Conservation (phyloP, 2,329 filamentous ascomycete genomes). For the Colletotrichum sp. region DNA sequence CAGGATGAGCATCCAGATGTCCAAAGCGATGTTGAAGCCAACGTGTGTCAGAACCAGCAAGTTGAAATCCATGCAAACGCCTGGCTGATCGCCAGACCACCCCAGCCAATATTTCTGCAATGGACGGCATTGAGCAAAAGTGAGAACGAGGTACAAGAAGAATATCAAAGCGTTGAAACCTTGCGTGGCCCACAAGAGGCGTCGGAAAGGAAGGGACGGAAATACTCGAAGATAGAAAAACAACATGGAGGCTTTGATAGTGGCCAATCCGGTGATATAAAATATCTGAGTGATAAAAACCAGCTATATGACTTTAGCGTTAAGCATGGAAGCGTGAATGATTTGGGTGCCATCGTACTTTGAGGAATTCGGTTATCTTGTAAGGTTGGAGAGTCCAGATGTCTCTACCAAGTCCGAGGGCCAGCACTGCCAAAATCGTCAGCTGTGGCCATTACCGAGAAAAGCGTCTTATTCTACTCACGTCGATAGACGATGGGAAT, state of each 20-base stretch:
- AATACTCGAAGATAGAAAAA: conserved; percentile 33
- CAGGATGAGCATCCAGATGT: conserved; percentile 33
- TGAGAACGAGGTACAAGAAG: conserved; percentile 31
- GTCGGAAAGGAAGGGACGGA: conserved; percentile 19
- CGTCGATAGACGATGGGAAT: neutral
- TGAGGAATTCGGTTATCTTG: neutral
- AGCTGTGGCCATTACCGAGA: rapidly evolving
- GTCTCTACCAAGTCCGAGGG: neutral
- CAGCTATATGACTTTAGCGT: neutral
- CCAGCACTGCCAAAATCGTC: neutral
- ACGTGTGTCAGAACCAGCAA: conserved; percentile 27
- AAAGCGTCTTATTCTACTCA: neutral
- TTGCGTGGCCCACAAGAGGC: conserved; percentile 27
- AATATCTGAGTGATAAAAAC: neutral
- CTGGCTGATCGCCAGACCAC: conserved; percentile 35
- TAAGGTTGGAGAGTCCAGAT: neutral
- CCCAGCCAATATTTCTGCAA: conserved; percentile 37
- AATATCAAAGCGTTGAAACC: conserved; percentile 27
- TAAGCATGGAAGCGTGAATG: neutral
- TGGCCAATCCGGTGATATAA: neutral
- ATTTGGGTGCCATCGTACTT: neutral
- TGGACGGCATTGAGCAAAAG: conserved; percentile 34
- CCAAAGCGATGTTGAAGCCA: conserved; percentile 33
- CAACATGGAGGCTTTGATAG: conserved; percentile 32
- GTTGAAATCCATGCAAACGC: conserved; percentile 28